Evolutionary conservation across 805 yeast genomes (phyloP), one percentile per base, ranked within the genome.

Genomic region (Candida ascalaphidarum): DNA sequence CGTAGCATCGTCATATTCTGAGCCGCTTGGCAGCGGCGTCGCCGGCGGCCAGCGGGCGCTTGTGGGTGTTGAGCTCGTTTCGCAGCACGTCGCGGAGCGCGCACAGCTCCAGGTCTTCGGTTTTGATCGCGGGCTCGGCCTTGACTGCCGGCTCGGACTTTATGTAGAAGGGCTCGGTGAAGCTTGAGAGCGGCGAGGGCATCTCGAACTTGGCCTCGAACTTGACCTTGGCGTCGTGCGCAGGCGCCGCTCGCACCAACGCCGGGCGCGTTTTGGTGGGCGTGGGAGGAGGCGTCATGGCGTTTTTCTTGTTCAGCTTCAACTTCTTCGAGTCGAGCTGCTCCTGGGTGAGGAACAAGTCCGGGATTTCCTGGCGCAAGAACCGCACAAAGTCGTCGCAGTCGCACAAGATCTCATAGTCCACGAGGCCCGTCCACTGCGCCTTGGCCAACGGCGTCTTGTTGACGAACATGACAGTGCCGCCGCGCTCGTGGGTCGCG

Each of bases 351-450:
- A 66, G 61, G 59, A 81, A 81, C 40, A 79, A 61, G 34, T 67
- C 71, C 3, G 92, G 86, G 5, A 75, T 53, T 23, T 72, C 67
- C 4, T 35, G 31, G 37, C 69, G 66, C 21, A 83, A 51, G 24
- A 65, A 61, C 11, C 58, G 52, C 15, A 86, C 80, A 75, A 94
- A 89, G 14, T 64, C 64, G 53, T 89, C 97, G 48, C 96, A 83
- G 46, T 85, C 95, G 28, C 76, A 58, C 28, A 72, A 54, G 4
- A 89, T 68, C 44, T 86, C 94, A 53, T 77, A 82, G 54, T 89
- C 96, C 28, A 88, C 73, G 7, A 71, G 55, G 0, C 66, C 66
- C 20, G 72, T 68, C 95, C 96, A 89, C 12, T 65, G 58, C 23
- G 74, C 61, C 30, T 68, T 61, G 2, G 80, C 64, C 7, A 81